Evolutionary conservation across 1,139 yeast species (phyloP).

Genomic region (Geotrichum candidum): DNA sequence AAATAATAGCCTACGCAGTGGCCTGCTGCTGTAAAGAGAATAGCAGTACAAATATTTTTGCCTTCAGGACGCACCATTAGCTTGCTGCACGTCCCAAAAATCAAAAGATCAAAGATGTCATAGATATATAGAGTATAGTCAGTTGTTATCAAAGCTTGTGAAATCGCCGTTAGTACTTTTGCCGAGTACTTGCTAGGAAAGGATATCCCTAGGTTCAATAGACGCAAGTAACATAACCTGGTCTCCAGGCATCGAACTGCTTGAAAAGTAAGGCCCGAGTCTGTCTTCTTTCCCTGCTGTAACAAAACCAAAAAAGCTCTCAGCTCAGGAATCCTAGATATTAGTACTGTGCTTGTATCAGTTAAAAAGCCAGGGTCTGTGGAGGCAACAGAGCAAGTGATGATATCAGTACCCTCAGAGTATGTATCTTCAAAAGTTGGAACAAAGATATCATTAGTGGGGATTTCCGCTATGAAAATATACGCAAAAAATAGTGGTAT

Average conservation of each 20-base stretch:
- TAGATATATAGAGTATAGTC: slow-evolving; percentile 7
- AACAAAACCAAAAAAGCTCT: slow-evolving; percentile 21
- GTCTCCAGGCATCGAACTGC: slow-evolving; percentile 15
- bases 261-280: slow-evolving; percentile 17
- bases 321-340: slow-evolving; percentile 20
- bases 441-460: slow-evolving; percentile 23
- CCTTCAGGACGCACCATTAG: neutral
- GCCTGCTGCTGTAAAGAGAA: slow-evolving; percentile 13
- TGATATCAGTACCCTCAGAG: slow-evolving; percentile 22
- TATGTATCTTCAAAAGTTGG: slow-evolving; percentile 22
- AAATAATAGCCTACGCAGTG: slow-evolving; percentile 7
- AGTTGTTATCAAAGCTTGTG: slow-evolving; percentile 9
- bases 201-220: slow-evolving; percentile 6
- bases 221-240: slow-evolving; percentile 12
- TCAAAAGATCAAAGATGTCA: slow-evolving; percentile 11
- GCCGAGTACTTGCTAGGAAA: slow-evolving; percentile 6
- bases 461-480: slow-evolving; percentile 23
- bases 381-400: slow-evolving; percentile 23
- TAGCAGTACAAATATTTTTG: slow-evolving; percentile 4
- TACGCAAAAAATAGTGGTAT: slow-evolving; percentile 23
- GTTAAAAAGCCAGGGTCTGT: slow-evolving; percentile 18
- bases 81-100: slow-evolving; percentile 8
- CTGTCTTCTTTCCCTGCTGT: slow-evolving; percentile 25
- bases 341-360: slow-evolving; percentile 21
- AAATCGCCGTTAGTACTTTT: neutral